phyloP scores from a whole-genome alignment of 441 rosid genomes.

The Pelargonium australe region DNA sequence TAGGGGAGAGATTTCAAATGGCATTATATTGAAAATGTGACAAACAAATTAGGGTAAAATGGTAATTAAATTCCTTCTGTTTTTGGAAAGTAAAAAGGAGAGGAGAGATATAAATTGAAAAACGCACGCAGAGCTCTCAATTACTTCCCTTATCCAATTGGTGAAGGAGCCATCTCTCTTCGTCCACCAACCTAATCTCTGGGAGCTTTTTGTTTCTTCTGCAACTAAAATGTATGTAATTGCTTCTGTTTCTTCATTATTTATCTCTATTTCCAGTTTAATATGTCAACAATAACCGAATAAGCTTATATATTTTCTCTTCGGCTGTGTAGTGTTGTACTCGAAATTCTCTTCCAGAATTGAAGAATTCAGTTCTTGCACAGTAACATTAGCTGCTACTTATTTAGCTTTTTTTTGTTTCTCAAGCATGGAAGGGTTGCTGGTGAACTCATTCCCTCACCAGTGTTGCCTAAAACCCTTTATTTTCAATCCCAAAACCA shows the following conservation, averaged over 20 bases:
- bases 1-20: too few species aligned
- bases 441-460: slow-evolving; percentile 30
- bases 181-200: background rate
- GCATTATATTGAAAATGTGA: too few species aligned
- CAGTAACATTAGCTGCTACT: background rate
- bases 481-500: slow-evolving; percentile 22
- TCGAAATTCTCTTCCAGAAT: background rate
- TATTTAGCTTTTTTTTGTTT: background rate
- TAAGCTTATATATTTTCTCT: background rate
- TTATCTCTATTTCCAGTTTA: background rate
- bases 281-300: background rate
- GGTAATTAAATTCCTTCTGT: too few species aligned
- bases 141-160: too few species aligned
- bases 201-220: background rate
- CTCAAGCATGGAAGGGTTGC: slow-evolving; percentile 27
- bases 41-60: too few species aligned
- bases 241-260: background rate
- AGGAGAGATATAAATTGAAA: too few species aligned
- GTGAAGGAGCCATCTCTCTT: too few species aligned
- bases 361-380: background rate
- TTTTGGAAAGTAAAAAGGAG: too few species aligned
- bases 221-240: background rate
- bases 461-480: slow-evolving; percentile 32
- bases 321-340: background rate
- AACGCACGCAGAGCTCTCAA: too few species aligned